Percentiles rank a stretch among this genome's conserved stretches.
These are phyloP conservation scores for Breynia disticha DNA, from an alignment of 441 rosid species.

Conservation along the genomic window DNA sequence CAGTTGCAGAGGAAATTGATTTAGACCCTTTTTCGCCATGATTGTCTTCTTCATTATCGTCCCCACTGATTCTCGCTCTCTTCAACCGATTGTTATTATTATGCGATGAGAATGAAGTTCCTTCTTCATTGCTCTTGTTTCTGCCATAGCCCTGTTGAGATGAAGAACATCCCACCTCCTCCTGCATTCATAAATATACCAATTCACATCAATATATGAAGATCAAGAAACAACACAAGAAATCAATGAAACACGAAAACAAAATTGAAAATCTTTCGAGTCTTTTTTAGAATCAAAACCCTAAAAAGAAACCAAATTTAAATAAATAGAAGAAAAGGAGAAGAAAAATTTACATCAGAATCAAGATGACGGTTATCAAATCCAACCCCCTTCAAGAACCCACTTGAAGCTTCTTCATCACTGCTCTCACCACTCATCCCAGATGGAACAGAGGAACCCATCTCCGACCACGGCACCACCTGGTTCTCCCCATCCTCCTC, in stretches of 20 bases:
- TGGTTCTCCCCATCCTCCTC: slow-evolving; percentile 71
- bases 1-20: slow-evolving; percentile 25
- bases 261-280: neutral
- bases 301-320: neutral
- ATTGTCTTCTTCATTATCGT: slow-evolving; percentile 8
- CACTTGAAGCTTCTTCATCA: slow-evolving; percentile 25
- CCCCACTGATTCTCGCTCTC: slow-evolving; percentile 18
- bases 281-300: too few species aligned
- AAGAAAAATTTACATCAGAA: slow-evolving; percentile 33
- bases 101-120: slow-evolving; percentile 8
- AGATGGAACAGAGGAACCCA: slow-evolving; percentile 21
- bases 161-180: neutral
- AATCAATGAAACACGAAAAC: too few species aligned
- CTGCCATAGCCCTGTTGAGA: slow-evolving; percentile 1
- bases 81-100: slow-evolving; percentile 24
- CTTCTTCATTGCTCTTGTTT: slow-evolving; percentile 13
- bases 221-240: neutral
- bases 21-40: slow-evolving; percentile 19
- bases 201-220: too few species aligned
- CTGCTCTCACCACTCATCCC: slow-evolving; percentile 37
- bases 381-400: slow-evolving; percentile 32
- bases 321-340: neutral
- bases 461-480: slow-evolving; percentile 67
- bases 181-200: slow-evolving; percentile 7
- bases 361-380: slow-evolving; percentile 16